Conservation (phyloP, 2,329 filamentous ascomycete species). For the Bipolaris zeicola region DNA sequence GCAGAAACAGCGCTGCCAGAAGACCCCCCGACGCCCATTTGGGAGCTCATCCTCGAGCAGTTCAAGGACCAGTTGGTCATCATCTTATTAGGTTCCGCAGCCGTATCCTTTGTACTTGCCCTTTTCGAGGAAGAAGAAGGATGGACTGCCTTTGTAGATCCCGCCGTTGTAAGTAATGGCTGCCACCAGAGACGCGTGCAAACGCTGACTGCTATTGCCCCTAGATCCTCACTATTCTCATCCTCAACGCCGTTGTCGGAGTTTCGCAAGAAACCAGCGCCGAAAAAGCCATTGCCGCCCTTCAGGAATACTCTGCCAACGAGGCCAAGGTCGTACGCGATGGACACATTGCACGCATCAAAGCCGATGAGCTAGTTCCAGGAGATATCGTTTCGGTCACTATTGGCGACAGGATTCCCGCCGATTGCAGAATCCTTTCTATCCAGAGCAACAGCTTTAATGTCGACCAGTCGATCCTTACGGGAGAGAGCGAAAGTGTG, state of each 20-base stretch:
- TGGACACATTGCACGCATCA: slow-evolving; percentile 79
- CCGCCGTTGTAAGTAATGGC: slow-evolving; percentile 75
- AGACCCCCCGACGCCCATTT: slow-evolving; percentile 93
- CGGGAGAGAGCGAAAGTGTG: slow-evolving; percentile 96
- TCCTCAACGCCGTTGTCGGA: slow-evolving; percentile 95
- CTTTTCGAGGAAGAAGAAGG: slow-evolving; percentile 92
- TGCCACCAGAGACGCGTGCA: not conserved
- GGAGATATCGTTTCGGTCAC: slow-evolving; percentile 88
- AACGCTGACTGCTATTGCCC: slow-evolving; percentile 17
- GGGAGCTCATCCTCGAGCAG: slow-evolving; percentile 96
- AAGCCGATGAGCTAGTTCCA: slow-evolving; percentile 95
- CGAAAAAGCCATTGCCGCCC: slow-evolving; percentile 95
- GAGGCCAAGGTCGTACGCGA: slow-evolving; percentile 92
- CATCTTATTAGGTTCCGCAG: slow-evolving; percentile 90
- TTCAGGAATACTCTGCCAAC: slow-evolving; percentile 99
- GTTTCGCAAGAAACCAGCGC: slow-evolving; percentile 98
- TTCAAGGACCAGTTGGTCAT: slow-evolving; percentile 99
- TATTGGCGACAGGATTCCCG: slow-evolving; percentile 91
- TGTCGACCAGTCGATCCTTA: slow-evolving; percentile 95
- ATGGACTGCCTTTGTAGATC: slow-evolving; percentile 97
- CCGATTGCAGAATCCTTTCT: slow-evolving; percentile 86
- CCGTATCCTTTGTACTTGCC: slow-evolving; percentile 89
- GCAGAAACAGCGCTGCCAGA: slow-evolving; percentile 69
- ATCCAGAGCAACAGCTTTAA: slow-evolving; percentile 98
- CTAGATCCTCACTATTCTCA: slow-evolving; percentile 92